Evolutionary conservation across 441 rosid genomes (phyloP).

Genomic region (Adansonia madagascariensis): DNA sequence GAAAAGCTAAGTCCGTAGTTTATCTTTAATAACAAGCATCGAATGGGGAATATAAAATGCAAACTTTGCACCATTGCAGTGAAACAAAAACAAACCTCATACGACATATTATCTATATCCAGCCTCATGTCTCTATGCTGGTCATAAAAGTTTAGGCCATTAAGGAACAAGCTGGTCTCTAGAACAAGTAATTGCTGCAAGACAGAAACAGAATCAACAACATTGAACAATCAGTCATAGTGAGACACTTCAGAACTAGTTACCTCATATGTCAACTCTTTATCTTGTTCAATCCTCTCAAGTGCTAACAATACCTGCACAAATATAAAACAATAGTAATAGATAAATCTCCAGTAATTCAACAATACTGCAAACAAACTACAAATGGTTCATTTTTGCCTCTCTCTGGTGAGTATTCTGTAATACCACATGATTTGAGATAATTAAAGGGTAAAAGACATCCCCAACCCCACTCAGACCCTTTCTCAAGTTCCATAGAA

Average conservation of each 20-base stretch:
- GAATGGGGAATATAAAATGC: not conserved
- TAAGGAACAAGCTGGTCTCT: constrained; percentile 73
- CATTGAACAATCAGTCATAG: not conserved
- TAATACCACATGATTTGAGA: not conserved
- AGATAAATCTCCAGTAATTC: constrained; percentile 10
- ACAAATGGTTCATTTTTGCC: not conserved
- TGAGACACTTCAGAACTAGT: constrained; percentile 28
- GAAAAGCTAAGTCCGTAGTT: not conserved
- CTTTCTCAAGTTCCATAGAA: not conserved
- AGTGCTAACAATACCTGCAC: constrained; percentile 80
- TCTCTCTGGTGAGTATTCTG: not conserved
- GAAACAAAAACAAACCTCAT: constrained; percentile 66
- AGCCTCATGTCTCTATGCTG: constrained; percentile 95
- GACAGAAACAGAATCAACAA: constrained; percentile 25
- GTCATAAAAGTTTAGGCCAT: constrained; percentile 73
- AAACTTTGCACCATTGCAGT: not conserved
- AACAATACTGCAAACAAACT: constrained; percentile 11
- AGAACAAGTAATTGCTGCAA: constrained; percentile 79
- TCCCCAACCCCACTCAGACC: not conserved
- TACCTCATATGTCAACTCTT: constrained; percentile 83
- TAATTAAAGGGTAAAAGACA: not conserved
- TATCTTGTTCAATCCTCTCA: constrained; percentile 88
- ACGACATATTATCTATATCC: constrained; percentile 96
- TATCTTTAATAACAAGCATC: constrained; percentile 13
- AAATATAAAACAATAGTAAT: constrained; percentile 20